Evolutionary conservation across 2,329 filamentous ascomycete genomes (phyloP), one percentile per base, ranked within the genome.

Genomic region (Rhinocladiella mackenziei): DNA sequence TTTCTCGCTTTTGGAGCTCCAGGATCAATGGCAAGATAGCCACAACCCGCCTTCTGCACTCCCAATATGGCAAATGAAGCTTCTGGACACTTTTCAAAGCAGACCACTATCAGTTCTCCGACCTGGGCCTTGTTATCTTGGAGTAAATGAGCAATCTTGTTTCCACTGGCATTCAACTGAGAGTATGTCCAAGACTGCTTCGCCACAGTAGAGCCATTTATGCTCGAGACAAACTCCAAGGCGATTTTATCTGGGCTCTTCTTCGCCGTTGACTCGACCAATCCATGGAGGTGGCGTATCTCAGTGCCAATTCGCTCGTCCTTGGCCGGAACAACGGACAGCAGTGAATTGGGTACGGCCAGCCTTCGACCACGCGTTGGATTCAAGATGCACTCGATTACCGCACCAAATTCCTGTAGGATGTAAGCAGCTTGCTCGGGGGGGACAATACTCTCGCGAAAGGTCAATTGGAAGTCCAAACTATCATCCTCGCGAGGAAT

Each of bases 51-150:
- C 61, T 94, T 94, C 22, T 94, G 67, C 41, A 92, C 82, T 1
- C 87, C 88, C 1, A 94, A 68, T 28, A 94, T 89, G 0, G 83
- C 77, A 56, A 92, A 86, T 26, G 86, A 89, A 0, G 87, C 88
- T 59, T 91, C 84, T 0, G 88, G 82, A 49, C 83, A 89, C 60
- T 94, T 94, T 43, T 88, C 80, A 57, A 94, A 94, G 59, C 84
- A 88, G 6, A 91, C 74, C 0, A 80, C 86, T 15, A 94, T 71
- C 3, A 89, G 78, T 18, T 68, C 69, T 0, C 85, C 83, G 0
- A 76, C 69, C 0, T 61, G 50, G 0, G 78, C 65, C 2, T 71
- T 74, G 14, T 71, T 62, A 0, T 62, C 55, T 1, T 69, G 60
- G 1, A 94, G 67, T 9, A 89, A 61, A 40, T 83, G 73, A 0